These are phyloP conservation scores for Coprinopsis strossmayeri DNA, from an alignment of 768 basidiomycete genomes.

Conservation along the genomic window DNA sequence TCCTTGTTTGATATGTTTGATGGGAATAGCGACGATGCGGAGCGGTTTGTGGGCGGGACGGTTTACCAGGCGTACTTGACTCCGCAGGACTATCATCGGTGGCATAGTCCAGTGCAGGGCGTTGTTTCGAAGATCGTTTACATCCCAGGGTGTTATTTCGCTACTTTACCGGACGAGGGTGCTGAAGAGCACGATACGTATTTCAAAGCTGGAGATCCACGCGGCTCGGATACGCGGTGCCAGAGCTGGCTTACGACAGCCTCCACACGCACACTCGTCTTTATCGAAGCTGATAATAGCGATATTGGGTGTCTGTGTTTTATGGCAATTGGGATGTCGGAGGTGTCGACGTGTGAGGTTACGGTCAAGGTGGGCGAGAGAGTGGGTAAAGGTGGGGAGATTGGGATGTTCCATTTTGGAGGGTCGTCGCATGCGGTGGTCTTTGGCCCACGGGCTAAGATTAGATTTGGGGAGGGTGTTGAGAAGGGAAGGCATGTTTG, in stretches of 20 bases:
- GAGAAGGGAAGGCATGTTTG: conserved; percentile 3
- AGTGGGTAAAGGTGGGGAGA: too few species aligned
- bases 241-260: conserved; percentile 33
- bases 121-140: conserved; percentile 31
- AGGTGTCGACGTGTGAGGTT: conserved; percentile 55
- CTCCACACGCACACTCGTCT: conserved; percentile 45
- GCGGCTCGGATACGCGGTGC: not conserved
- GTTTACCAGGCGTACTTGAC: conserved; percentile 54
- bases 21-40: conserved; percentile 26
- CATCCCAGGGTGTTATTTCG: conserved; percentile 47
- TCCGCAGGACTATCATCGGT: conserved; percentile 52
- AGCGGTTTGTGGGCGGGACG: conserved; percentile 42
- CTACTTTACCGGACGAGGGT: conserved; percentile 17
- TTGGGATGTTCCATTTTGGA: conserved; percentile 25
- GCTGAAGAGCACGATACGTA: conserved; percentile 12
- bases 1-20: conserved; percentile 52
- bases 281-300: conserved; percentile 46
- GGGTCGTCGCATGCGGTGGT: conserved; percentile 13
- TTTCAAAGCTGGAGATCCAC: conserved; percentile 15
- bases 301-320: conserved; percentile 52
- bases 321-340: conserved; percentile 53
- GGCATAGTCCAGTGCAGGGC: conserved; percentile 54
- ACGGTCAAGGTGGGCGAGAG: conserved; percentile 38
- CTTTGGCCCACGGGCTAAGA: conserved; percentile 10
- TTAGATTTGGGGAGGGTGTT: conserved; percentile 8